These are phyloP conservation scores for Pythium rishiriense DNA, from an alignment of 352 stramenopile genomes.

Conservation along the genomic window DNA sequence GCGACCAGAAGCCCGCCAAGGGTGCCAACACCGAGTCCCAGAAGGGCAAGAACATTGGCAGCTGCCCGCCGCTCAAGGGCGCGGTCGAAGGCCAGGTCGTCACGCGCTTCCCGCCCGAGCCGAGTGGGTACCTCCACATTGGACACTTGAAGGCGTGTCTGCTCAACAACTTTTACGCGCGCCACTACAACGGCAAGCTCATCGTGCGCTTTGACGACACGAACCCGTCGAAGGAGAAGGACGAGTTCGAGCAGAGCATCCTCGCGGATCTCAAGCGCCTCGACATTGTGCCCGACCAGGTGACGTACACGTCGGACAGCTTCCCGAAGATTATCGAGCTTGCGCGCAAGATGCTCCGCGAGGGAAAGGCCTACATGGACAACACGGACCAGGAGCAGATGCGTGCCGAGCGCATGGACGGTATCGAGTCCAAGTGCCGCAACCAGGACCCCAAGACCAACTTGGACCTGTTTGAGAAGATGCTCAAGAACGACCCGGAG, in stretches of 20 bases:
- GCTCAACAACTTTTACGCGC: slow-evolving; percentile 99
- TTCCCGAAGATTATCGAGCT: slow-evolving; percentile 96
- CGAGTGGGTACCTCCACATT: slow-evolving; percentile 99
- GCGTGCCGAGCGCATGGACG: slow-evolving; percentile 94
- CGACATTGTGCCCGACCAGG: slow-evolving; percentile 72
- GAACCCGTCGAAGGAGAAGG: slow-evolving; percentile 99
- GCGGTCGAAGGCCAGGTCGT: slow-evolving; percentile 94
- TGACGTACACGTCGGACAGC: slow-evolving; percentile 98
- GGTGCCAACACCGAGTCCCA: slow-evolving; percentile 31
- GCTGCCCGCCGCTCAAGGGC: slow-evolving; percentile 93
- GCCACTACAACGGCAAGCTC: slow-evolving; percentile 97
- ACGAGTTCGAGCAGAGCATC: slow-evolving; percentile 98
- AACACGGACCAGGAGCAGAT: slow-evolving; percentile 98
- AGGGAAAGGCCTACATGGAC: slow-evolving; percentile 99
- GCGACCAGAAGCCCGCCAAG: slow-evolving; percentile 28
- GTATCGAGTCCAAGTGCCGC: slow-evolving; percentile 90
- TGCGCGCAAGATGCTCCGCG: slow-evolving; percentile 93
- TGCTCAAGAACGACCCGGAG: slow-evolving; percentile 92
- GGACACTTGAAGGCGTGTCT: slow-evolving; percentile 99
- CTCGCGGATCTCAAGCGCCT: slow-evolving; percentile 88
- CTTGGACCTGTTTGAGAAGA: slow-evolving; percentile 95
- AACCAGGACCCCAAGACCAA: slow-evolving; percentile 85
- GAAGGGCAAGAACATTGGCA: slow-evolving; percentile 86
- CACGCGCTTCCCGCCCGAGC: slow-evolving; percentile 98
- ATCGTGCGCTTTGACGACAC: slow-evolving; percentile 99